Conservation (phyloP, 768 basidiomycete genomes). For the Trametes coccinea region DNA sequence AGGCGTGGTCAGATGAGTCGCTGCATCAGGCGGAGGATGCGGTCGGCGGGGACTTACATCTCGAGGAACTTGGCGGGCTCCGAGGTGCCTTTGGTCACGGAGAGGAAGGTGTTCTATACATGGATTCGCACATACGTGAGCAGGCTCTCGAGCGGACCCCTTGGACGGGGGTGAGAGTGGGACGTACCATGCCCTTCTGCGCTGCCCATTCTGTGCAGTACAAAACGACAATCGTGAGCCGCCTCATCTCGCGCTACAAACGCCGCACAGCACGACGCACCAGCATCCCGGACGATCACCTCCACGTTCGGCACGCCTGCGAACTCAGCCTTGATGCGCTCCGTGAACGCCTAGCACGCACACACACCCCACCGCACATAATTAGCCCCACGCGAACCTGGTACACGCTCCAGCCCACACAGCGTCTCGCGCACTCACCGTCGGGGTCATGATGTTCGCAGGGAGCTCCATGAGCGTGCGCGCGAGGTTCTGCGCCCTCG, state of each 20-base stretch:
- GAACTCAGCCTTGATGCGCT: slow-evolving; percentile 70
- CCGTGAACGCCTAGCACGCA: slow-evolving; percentile 56
- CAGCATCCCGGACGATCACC: slow-evolving; percentile 71
- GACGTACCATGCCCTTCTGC: slow-evolving; percentile 74
- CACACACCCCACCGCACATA: too few species aligned
- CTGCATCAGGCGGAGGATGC: too few species aligned
- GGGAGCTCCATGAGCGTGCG: slow-evolving; percentile 87
- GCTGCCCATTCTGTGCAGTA: slow-evolving; percentile 67
- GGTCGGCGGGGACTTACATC: slow-evolving; percentile 48
- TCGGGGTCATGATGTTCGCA: slow-evolving; percentile 84
- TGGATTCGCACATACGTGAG: neutral
- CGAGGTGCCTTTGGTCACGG: slow-evolving; percentile 77
- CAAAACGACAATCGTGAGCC: neutral
- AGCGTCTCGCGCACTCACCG: slow-evolving; percentile 40
- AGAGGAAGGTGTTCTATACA: slow-evolving; percentile 66
- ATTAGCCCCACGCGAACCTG: too few species aligned
- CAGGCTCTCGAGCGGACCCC: neutral
- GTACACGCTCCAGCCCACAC: neutral
- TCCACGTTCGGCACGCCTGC: slow-evolving; percentile 65
- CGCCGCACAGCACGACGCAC: slow-evolving; percentile 36
- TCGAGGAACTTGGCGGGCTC: slow-evolving; percentile 89
- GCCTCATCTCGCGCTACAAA: too few species aligned
- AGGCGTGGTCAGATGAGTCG: neutral
- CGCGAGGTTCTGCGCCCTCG: slow-evolving; percentile 76
- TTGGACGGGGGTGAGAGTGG: neutral